Percentiles rank a stretch among this genome's conserved stretches.
Conservation (phyloP, 2,329 filamentous ascomycete genomes). For the Colletotrichum paranaense region DNA sequence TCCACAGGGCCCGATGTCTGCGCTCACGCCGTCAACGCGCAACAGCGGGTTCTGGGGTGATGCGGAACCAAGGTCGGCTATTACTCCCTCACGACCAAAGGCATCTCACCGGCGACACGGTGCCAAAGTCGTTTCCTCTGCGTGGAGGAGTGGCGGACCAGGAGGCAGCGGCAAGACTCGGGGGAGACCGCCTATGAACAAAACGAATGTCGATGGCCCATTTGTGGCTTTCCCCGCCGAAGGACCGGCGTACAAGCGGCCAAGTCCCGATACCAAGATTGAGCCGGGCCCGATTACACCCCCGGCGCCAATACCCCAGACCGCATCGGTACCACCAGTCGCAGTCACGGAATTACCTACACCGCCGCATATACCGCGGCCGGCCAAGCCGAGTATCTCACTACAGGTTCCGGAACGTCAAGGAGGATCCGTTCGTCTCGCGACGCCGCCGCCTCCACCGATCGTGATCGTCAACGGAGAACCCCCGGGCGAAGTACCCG, state of each 20-base stretch:
- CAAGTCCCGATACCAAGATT: constrained; percentile 46
- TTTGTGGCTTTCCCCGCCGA: constrained; percentile 75
- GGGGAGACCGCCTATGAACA: constrained; percentile 82
- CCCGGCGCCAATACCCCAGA: constrained; percentile 8
- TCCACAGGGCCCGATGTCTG: constrained; percentile 71
- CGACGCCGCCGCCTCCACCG: constrained; percentile 67
- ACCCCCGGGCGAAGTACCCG: constrained; percentile 36
- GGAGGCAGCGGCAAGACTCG: constrained; percentile 74
- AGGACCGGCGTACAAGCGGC: constrained; percentile 61
- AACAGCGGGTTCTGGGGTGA: constrained; percentile 64
- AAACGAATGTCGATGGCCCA: constrained; percentile 68
- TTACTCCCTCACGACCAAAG: constrained; percentile 73
- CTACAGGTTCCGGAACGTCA: constrained; percentile 61
- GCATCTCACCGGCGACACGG: constrained; percentile 74
- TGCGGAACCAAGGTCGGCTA: constrained; percentile 77
- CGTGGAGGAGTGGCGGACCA: constrained; percentile 79
- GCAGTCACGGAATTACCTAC: not conserved
- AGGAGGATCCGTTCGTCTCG: constrained; percentile 70
- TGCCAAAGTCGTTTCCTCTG: constrained; percentile 87
- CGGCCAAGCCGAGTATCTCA: constrained; percentile 51
- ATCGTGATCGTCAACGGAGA: constrained; percentile 63
- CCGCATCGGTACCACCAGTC: constrained; percentile 1
- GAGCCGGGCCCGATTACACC: constrained; percentile 43
- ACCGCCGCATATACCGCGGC: constrained; percentile 36
- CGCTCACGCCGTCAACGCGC: constrained; percentile 74